Base-by-base conservation (phyloP, 2,329 filamentous ascomycete genomes). In the Ceratocystiopsis sp. region DNA sequence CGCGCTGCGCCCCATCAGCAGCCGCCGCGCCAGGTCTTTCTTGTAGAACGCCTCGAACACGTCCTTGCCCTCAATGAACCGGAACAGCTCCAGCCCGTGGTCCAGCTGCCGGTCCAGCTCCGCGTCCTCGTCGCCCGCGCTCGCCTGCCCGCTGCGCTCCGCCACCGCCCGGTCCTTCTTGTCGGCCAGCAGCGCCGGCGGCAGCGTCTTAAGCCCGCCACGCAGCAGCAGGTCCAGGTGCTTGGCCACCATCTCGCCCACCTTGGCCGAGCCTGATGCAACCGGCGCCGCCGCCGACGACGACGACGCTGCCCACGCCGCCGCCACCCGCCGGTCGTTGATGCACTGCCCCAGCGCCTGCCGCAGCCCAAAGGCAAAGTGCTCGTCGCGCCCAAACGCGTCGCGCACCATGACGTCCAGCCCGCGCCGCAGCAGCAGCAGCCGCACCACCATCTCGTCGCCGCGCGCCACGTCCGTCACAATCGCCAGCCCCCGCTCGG, bases 41-140 rank as follows among this genome's bases (percentile, higher is more conserved):
- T 98, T 98, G 71, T 99, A 99, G 58, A 98, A 98, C 1, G 91
- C 89, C 58, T 98, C 91, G 49, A 99, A 98, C 0, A 95, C 84
- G 44, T 93, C 89, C 59, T 98, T 98, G 50, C 91, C 91, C 56
- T 96, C 80, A 33, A 99, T 84, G 59, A 96, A 96, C 6, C 93
- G 77, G 70, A 98, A 98, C 5, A 99, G 68, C 58, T 96, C 89
- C 3, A 99, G 67, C 0, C 84, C 87, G 55, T 93, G 83, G 53
- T 98, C 87, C 12, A 99, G 69, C 57, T 96, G 91, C 35, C 81
- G 76, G 54, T 94, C 86, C 46, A 99, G 73, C 59, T 95, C 86
- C 0, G 81, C 79, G 57, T 96, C 89, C 57, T 98, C 89, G 53
- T 95, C 89, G 32, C 78, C 78, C 3, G 81, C 75, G 53, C 69